Evolutionary conservation across 805 yeast species (phyloP).

Genomic region (Candida palmyrensis): DNA sequence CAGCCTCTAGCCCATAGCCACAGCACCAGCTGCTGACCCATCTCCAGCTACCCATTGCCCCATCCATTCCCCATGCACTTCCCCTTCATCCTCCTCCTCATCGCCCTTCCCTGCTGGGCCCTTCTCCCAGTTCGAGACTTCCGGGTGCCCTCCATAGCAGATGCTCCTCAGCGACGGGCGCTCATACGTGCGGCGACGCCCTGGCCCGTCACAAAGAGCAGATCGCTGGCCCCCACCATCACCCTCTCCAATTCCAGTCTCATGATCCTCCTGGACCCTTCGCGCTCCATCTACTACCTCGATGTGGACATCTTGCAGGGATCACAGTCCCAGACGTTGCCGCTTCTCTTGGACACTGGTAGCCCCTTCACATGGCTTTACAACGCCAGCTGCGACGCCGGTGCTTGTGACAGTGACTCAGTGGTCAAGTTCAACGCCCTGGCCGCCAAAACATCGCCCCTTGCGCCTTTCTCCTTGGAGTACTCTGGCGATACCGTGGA

Average conservation of each 20-base stretch:
- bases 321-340: constrained; percentile 32
- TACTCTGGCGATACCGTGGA: constrained; percentile 52
- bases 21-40: background rate
- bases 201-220: constrained; percentile 1
- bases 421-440: constrained; percentile 19
- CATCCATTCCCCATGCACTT: constrained; percentile 1
- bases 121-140: background rate
- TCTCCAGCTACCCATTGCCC: constrained; percentile 1
- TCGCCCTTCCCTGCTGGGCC: background rate
- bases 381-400: constrained; percentile 42
- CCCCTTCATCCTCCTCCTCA: background rate
- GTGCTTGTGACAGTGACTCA: constrained; percentile 33
- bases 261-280: constrained; percentile 11
- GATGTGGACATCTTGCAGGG: constrained; percentile 15
- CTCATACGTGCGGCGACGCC: background rate
- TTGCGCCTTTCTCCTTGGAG: constrained; percentile 39
- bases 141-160: background rate
- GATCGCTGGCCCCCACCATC: background rate
- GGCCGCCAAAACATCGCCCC: constrained; percentile 10
- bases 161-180: background rate
- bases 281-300: constrained; percentile 17
- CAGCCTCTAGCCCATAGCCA: background rate
- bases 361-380: constrained; percentile 63
- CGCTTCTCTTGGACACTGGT: constrained; percentile 60
- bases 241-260: background rate